Conservation (phyloP, 257 asterid species). For the Marsdenia floribunda region DNA sequence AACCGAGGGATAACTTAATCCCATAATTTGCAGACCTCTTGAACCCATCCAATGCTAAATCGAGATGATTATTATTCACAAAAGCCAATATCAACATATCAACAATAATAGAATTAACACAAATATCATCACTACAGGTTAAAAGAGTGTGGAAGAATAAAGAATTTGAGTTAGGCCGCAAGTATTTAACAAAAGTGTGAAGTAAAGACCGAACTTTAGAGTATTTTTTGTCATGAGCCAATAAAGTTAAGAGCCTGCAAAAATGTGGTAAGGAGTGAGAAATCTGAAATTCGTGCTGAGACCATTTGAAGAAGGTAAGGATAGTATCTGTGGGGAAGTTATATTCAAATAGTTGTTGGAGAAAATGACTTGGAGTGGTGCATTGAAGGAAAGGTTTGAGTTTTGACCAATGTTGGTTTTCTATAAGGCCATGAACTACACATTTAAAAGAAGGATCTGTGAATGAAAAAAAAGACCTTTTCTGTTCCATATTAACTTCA, state of each 20-base stretch:
- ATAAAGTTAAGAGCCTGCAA: constrained; percentile 37
- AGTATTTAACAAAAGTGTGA: constrained; percentile 41
- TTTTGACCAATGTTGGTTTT: constrained; percentile 55
- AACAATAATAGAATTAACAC: constrained; percentile 50
- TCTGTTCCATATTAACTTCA: background rate
- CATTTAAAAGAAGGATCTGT: constrained; percentile 28
- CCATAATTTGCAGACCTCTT: constrained; percentile 73
- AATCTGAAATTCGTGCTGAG: constrained; percentile 41
- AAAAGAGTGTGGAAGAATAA: constrained; percentile 51
- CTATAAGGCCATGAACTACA: constrained; percentile 33
- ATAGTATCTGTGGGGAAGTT: constrained; percentile 35
- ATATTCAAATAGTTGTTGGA: constrained; percentile 39
- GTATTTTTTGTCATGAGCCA: constrained; percentile 54
- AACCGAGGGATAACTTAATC: constrained; percentile 46
- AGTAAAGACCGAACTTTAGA: constrained; percentile 58
- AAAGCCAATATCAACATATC: constrained; percentile 59
- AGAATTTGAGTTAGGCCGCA: constrained; percentile 31
- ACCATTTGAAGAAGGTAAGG: constrained; percentile 61
- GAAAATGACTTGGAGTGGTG: constrained; percentile 36
- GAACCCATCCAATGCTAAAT: constrained; percentile 70
- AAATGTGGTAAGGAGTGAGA: constrained; percentile 41
- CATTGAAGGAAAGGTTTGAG: constrained; percentile 38
- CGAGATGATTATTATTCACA: constrained; percentile 39
- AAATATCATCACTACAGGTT: constrained; percentile 39
- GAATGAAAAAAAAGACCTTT: background rate